phyloP scores from a whole-genome alignment of 2,329 filamentous ascomycete genomes.

The Colletotrichum theobromicola region DNA sequence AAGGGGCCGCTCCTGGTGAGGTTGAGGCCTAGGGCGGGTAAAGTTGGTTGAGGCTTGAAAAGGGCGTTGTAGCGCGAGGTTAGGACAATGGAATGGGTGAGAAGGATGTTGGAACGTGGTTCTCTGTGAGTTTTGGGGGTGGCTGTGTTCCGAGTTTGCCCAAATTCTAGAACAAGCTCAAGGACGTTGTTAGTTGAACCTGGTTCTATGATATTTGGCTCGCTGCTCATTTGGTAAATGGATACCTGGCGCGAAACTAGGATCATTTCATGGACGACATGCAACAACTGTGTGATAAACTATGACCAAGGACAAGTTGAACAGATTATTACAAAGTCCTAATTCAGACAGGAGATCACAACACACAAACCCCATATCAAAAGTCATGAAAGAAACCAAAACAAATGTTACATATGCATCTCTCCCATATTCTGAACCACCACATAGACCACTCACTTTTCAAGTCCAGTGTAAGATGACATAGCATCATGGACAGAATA shows the following conservation, averaged over 20 bases:
- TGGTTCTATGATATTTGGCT: neutral
- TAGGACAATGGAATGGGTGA: neutral
- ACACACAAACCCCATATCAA: neutral
- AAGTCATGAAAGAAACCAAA: too few species aligned
- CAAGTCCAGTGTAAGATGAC: neutral
- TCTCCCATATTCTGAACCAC: neutral
- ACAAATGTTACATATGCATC: neutral
- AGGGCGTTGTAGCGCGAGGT: rapidly evolving
- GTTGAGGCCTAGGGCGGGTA: neutral
- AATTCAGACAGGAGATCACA: neutral
- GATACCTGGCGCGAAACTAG: neutral
- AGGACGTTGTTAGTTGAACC: neutral
- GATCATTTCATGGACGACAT: rapidly evolving
- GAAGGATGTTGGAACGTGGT: too few species aligned
- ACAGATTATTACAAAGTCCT: rapidly evolving
- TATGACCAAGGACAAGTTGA: neutral
- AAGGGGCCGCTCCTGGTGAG: neutral
- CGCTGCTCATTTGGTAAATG: neutral
- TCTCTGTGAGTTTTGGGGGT: neutral
- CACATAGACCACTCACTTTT: too few species aligned
- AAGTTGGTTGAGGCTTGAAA: neutral
- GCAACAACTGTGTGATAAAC: neutral
- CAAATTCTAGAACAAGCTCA: neutral
- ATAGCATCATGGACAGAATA: neutral
- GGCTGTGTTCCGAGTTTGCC: neutral